A percentile compares a stretch with the other conserved stretches of the same genome.
phyloP scores from a whole-genome alignment of 2,329 filamentous ascomycete species.

The Plectosphaerella cucumerina region DNA sequence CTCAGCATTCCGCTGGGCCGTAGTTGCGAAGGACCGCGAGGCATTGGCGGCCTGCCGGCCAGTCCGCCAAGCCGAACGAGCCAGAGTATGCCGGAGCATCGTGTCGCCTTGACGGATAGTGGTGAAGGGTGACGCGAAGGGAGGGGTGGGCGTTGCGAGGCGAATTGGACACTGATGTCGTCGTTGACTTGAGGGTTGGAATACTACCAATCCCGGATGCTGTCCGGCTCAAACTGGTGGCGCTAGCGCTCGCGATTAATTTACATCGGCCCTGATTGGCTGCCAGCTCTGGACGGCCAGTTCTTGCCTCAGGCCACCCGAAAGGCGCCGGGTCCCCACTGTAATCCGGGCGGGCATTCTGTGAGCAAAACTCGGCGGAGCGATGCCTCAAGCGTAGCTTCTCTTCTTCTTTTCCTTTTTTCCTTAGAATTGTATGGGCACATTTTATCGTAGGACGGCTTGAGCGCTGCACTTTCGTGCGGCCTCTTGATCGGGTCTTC shows the following conservation, averaged over 20 bases:
- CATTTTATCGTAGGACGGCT: conserved; percentile 71
- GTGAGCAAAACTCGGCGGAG: conserved; percentile 4
- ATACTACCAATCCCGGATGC: conserved; percentile 25
- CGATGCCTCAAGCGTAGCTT: conserved; percentile 12
- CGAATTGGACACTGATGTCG: conserved; percentile 28
- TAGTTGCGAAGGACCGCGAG: conserved; percentile 78
- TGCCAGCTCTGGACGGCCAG: conserved; percentile 5
- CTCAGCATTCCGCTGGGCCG: conserved; percentile 75
- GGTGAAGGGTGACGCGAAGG: conserved; percentile 31
- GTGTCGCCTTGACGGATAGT: conserved; percentile 52
- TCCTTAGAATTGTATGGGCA: conserved; percentile 61
- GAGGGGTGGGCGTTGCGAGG: conserved; percentile 23
- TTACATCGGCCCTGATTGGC: conserved; percentile 40
- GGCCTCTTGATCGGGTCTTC: conserved; percentile 56
- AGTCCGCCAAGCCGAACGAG: conserved; percentile 65
- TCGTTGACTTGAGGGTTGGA: conserved; percentile 29
- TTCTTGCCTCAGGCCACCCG: conserved; percentile 31
- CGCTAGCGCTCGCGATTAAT: conserved; percentile 38
- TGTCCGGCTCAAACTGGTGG: conserved; percentile 33
- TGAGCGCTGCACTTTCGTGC: conserved; percentile 37
- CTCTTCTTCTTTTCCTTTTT: conserved; percentile 32
- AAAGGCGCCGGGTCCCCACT: not conserved
- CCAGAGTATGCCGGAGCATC: conserved; percentile 66
- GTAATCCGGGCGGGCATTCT: not conserved
- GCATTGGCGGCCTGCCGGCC: conserved; percentile 54